These are phyloP conservation scores for Extremus antarcticus DNA, from an alignment of 495 filamentous ascomycete species.

Conservation along the genomic window DNA sequence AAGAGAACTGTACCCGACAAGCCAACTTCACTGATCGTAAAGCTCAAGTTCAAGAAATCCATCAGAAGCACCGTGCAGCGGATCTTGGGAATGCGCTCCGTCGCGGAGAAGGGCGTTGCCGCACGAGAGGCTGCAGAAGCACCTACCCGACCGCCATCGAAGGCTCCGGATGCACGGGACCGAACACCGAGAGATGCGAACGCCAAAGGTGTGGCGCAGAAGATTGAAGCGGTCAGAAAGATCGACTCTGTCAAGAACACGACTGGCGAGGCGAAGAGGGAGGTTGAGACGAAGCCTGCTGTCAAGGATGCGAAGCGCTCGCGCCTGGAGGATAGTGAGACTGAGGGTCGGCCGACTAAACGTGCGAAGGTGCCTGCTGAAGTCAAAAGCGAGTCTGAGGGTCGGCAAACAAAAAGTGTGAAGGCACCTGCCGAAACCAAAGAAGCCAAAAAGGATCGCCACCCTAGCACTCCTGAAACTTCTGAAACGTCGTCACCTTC, in stretches of 20 bases:
- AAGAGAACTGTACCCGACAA: not conserved
- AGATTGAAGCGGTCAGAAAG: not conserved
- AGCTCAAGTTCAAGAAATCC: slow-evolving; percentile 14
- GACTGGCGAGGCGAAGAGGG: not conserved
- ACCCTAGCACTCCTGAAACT: not conserved
- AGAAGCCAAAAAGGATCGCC: not conserved
- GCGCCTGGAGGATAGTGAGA: not conserved
- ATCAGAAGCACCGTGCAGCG: slow-evolving; percentile 1
- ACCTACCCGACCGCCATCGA: not conserved
- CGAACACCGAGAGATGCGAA: not conserved
- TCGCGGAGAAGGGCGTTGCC: not conserved
- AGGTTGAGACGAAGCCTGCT: not conserved
- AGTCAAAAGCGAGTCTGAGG: not conserved
- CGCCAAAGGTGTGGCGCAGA: not conserved
- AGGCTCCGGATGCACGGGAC: not conserved
- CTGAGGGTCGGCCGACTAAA: not conserved
- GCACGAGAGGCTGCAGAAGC: not conserved
- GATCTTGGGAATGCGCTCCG: slow-evolving; percentile 13
- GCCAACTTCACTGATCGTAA: slow-evolving; percentile 9
- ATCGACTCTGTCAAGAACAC: not conserved
- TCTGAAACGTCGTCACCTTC: not conserved
- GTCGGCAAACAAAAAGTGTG: too few relatives aligned
- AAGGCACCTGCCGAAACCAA: not conserved
- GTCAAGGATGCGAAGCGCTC: not conserved
- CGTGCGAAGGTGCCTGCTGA: not conserved